These are phyloP conservation scores for Rhynchosporium secalis DNA, from an alignment of 2,329 filamentous ascomycete genomes.

Conservation along the genomic window DNA sequence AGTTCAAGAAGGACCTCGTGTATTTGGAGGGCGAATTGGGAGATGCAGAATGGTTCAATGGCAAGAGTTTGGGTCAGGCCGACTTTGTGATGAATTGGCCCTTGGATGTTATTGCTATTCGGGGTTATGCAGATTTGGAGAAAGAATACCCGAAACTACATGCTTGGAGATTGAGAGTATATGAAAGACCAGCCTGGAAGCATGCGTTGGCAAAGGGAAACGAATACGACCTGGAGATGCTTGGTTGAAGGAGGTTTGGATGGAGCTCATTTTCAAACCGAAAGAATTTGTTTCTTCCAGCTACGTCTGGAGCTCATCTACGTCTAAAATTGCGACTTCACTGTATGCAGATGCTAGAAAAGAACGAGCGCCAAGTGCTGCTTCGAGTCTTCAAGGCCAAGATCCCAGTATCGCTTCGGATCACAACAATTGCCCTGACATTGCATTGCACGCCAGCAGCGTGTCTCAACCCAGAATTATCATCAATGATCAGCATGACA, in stretches of 20 bases:
- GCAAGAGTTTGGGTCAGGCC: slow-evolving; percentile 36
- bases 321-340: too few species aligned
- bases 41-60: slow-evolving; percentile 38
- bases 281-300: not conserved
- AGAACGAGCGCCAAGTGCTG: too few species aligned
- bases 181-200: slow-evolving; percentile 38
- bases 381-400: too few species aligned
- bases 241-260: slow-evolving; percentile 1
- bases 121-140: slow-evolving; percentile 37
- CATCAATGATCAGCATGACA: too few species aligned
- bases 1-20: slow-evolving; percentile 31
- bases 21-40: slow-evolving; percentile 34
- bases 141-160: slow-evolving; percentile 39
- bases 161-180: slow-evolving; percentile 39
- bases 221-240: slow-evolving; percentile 36
- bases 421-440: too few species aligned
- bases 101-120: slow-evolving; percentile 39
- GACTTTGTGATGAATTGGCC: slow-evolving; percentile 42
- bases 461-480: too few species aligned
- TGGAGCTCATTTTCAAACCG: too few species aligned
- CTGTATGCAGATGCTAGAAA: too few species aligned
- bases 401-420: too few species aligned
- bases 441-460: too few species aligned
- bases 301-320: not conserved
- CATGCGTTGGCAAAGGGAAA: slow-evolving; percentile 39